These are phyloP conservation scores for Naematelia aurantialba DNA, from an alignment of 768 basidiomycete species.

Conservation along the genomic window DNA sequence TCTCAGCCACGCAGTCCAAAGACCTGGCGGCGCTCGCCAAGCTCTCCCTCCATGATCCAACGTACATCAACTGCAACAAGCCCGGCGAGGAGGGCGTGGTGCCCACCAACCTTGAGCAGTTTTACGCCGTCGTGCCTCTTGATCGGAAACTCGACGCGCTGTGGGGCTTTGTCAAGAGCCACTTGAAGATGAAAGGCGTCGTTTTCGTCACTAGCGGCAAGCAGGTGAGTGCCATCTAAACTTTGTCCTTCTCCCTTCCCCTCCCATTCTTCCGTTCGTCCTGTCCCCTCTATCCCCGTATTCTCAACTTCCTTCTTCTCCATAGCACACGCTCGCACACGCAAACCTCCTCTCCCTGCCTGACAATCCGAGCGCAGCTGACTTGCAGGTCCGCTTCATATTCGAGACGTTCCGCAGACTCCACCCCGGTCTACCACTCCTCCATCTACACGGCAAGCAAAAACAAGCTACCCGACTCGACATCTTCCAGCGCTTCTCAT, in stretches of 20 bases:
- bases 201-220: conserved; percentile 94
- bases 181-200: conserved; percentile 82
- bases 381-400: conserved; percentile 69
- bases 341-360: not conserved
- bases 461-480: conserved; percentile 83
- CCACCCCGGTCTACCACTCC: conserved; percentile 88
- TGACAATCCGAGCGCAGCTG: not conserved
- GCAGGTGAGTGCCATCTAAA: conserved; percentile 63
- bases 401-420: conserved; percentile 94
- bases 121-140: conserved; percentile 76
- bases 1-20: conserved; percentile 90
- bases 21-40: conserved; percentile 68
- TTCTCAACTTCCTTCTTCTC: too few relatives aligned
- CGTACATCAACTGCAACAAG: conserved; percentile 61
- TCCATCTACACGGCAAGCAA: conserved; percentile 93
- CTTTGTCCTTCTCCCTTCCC: not conserved
- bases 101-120: conserved; percentile 77
- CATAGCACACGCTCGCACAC: too few relatives aligned
- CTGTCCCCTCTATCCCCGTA: too few relatives aligned
- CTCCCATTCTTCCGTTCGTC: too few relatives aligned
- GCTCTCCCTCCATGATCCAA: conserved; percentile 78
- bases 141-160: conserved; percentile 85
- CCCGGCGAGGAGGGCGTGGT: conserved; percentile 53
- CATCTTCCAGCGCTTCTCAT: conserved; percentile 78
- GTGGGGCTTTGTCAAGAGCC: conserved; percentile 92